Evolutionary conservation across 176 grass and related monocot genomes (phyloP), one percentile per base, ranked within the genome.

Genomic region (Pontederia crassipes): DNA sequence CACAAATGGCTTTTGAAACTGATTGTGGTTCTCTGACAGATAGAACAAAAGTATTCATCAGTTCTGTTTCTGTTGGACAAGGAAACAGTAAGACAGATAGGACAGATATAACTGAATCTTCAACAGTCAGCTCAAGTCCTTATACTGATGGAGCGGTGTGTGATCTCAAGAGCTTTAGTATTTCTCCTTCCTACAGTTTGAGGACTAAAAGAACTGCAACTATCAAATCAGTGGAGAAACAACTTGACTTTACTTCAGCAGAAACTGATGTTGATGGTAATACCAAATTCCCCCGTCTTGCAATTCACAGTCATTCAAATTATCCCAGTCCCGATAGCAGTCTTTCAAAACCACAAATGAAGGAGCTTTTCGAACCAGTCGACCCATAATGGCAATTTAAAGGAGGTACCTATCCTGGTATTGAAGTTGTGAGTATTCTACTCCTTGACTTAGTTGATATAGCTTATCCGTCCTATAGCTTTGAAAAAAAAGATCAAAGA

Each of bases 101-200:
- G 3, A 54, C 65, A 9, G 56, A 74, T 45, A 61, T 72, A 1
- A 77, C 79, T 52, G 81, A 72, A 79, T 71, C 64, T 65, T 71
- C 75, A 52, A 64, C 72, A 54, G 50, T 80, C 17, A 65, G 76
- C 28, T 9, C 79, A 63, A 83, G 70, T 74, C 71, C 76, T 82
- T 54, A 52, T 82, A 73, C 73, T 72, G 63, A 11, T 13, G 24
- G 72, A 57, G 69, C 9, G 4, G 70, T 62, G 4, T 52, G 40
- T 65, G 66, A 74, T 68, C 59, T 52, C 47, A 80, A 75, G 74
- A 81, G 67, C 58, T 86, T 74, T 58, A 71, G 82, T 83, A 60
- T 83, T 75, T 89, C 94, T 65, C 94, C 94, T 77, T 79, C 72
- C 3, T 93, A 98, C 79, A 78, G 73, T 76, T 82, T 82, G 65